Conservation (phyloP, 495 filamentous ascomycete genomes). For the Penicillium atrosanguineum region DNA sequence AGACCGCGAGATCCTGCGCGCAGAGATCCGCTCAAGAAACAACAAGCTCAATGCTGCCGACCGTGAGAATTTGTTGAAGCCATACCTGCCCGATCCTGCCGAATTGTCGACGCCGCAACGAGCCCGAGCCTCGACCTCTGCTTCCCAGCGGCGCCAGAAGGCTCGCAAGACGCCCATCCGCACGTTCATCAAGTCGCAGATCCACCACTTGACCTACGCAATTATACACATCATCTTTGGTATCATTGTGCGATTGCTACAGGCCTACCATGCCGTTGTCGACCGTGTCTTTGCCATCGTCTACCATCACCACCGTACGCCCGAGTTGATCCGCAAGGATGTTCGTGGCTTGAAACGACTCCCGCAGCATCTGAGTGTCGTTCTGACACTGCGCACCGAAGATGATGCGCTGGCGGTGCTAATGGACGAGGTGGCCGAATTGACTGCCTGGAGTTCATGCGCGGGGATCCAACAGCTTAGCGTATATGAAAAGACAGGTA, state of each 20-base stretch:
- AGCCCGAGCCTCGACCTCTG: slow-evolving; percentile 9
- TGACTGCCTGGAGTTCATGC: slow-evolving; percentile 87
- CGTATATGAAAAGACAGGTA: slow-evolving; percentile 90
- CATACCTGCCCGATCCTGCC: slow-evolving; percentile 68
- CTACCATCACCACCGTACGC: slow-evolving; percentile 90
- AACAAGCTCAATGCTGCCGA: slow-evolving; percentile 60
- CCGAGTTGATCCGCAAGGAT: slow-evolving; percentile 85
- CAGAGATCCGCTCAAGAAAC: slow-evolving; percentile 59
- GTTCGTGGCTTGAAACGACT: slow-evolving; percentile 69
- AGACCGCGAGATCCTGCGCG: slow-evolving; percentile 59
- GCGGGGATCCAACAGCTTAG: slow-evolving; percentile 81
- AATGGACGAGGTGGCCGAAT: slow-evolving; percentile 84
- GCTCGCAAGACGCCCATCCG: slow-evolving; percentile 53
- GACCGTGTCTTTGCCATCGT: slow-evolving; percentile 74
- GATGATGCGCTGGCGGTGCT: slow-evolving; percentile 72
- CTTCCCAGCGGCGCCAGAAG: slow-evolving; percentile 31
- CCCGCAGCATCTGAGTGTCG: slow-evolving; percentile 83
- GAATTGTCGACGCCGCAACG: slow-evolving; percentile 22
- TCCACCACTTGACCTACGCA: slow-evolving; percentile 68
- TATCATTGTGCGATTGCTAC: slow-evolving; percentile 76
- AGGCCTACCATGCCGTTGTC: slow-evolving; percentile 71
- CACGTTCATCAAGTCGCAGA: slow-evolving; percentile 61
- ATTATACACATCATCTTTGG: slow-evolving; percentile 80
- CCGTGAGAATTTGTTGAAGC: slow-evolving; percentile 68
- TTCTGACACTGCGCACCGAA: slow-evolving; percentile 71